Evolutionary conservation across 805 yeast genomes (phyloP).

Genomic region (Suhomyces faveliae): DNA sequence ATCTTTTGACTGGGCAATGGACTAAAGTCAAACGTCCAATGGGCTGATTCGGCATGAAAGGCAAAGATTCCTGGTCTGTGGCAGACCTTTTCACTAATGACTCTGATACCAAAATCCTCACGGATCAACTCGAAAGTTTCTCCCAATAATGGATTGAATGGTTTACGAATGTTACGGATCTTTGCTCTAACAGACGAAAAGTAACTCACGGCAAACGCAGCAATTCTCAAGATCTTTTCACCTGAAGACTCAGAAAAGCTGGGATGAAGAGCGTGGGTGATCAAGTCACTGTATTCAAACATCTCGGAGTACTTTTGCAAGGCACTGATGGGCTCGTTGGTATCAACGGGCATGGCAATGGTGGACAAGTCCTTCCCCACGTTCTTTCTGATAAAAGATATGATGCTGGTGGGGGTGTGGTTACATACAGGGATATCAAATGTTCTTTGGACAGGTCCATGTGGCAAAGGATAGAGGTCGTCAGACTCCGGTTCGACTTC

Average conservation of each 20-base stretch:
- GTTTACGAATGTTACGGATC: conserved; percentile 77
- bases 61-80: conserved; percentile 91
- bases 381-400: conserved; percentile 79
- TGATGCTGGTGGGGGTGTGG: conserved; percentile 76
- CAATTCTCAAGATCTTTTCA: conserved; percentile 63
- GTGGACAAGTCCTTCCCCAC: conserved; percentile 88
- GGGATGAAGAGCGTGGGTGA: conserved; percentile 58
- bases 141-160: conserved; percentile 91
- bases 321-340: conserved; percentile 87
- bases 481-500: too few relatives aligned
- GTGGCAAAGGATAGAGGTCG: conserved; percentile 66
- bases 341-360: conserved; percentile 89
- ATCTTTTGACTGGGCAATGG: conserved; percentile 80
- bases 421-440: conserved; percentile 55
- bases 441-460: conserved; percentile 49
- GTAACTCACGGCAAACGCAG: conserved; percentile 78
- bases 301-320: conserved; percentile 78
- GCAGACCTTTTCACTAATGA: conserved; percentile 79
- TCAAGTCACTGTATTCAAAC: conserved; percentile 69
- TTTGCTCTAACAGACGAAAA: conserved; percentile 71
- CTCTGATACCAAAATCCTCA: conserved; percentile 73
- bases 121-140: conserved; percentile 90
- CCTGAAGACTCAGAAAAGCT: conserved; percentile 46
- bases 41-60: conserved; percentile 63
- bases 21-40: conserved; percentile 69